Evolutionary conservation across 176 grass and related monocot genomes (phyloP).

Genomic region (Oryza glumipatula): DNA sequence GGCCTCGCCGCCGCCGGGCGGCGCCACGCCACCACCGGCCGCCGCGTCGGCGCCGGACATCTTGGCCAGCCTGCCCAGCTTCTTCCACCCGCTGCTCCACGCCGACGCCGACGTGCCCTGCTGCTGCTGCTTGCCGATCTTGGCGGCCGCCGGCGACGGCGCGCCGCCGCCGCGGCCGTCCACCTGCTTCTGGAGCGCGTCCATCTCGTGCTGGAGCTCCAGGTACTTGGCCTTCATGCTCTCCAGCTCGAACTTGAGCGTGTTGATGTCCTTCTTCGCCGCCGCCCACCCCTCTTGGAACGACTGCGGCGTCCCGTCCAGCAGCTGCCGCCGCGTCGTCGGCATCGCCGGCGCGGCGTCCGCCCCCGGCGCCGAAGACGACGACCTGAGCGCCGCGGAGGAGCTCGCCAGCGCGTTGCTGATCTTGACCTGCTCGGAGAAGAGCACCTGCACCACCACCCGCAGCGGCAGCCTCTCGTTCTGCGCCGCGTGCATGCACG

Average conservation of each 20-base stretch:
- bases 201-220: conserved; percentile 95
- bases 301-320: conserved; percentile 92
- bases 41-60: conserved; percentile 59
- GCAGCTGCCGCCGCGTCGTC: conserved; percentile 70
- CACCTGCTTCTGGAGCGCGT: conserved; percentile 75
- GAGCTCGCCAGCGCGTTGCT: conserved; percentile 83
- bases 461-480: conserved; percentile 97
- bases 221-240: conserved; percentile 98
- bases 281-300: conserved; percentile 96
- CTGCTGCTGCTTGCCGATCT: conserved; percentile 42
- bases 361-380: neutral
- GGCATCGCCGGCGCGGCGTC: conserved; percentile 3
- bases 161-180: conserved; percentile 53
- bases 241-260: conserved; percentile 98
- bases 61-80: conserved; percentile 84
- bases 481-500: conserved; percentile 97
- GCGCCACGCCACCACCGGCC: conserved; percentile 16
- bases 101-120: conserved; percentile 35
- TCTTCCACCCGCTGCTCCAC: conserved; percentile 90
- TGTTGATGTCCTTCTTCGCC: conserved; percentile 99
- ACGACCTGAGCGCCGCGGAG: conserved; percentile 28
- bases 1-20: conserved; percentile 33
- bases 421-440: conserved; percentile 97
- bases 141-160: conserved; percentile 25
- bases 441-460: conserved; percentile 97